Conservation (phyloP, 164 flowering plant genomes). For the Litsea cubeba region DNA sequence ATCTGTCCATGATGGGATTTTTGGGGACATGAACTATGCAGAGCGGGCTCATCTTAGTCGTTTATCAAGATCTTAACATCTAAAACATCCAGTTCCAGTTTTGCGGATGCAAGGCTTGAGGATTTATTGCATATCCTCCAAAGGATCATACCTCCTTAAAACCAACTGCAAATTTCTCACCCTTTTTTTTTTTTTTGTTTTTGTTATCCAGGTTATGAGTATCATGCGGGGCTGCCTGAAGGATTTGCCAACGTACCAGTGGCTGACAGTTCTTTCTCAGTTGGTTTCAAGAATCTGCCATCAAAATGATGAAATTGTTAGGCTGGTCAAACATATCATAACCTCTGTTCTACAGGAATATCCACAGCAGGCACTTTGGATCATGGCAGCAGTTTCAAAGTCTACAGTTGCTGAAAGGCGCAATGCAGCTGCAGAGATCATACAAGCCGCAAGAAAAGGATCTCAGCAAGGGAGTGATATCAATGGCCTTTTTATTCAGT, state of each 20-base stretch:
- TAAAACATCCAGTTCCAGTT: no score
- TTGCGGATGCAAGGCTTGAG: no score
- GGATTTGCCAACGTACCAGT: constrained; percentile 92
- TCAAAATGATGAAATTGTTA: constrained; percentile 86
- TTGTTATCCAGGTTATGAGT: constrained; percentile 58
- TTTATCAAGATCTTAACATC: neutral
- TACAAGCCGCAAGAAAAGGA: constrained; percentile 83
- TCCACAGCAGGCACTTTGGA: constrained; percentile 98
- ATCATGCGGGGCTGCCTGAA: constrained; percentile 92
- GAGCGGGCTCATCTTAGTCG: neutral
- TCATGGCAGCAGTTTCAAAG: constrained; percentile 99
- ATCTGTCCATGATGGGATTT: neutral
- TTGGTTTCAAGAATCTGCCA: constrained; percentile 98
- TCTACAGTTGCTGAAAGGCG: constrained; percentile 90
- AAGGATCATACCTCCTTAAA: neutral
- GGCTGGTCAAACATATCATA: constrained; percentile 79
- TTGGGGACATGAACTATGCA: neutral
- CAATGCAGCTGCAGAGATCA: constrained; percentile 93
- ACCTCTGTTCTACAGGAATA: constrained; percentile 79
- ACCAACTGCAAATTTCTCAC: neutral
- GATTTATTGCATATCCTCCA: neutral
- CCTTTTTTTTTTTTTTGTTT: neutral
- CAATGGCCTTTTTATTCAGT: constrained; percentile 67
- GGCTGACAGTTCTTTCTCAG: constrained; percentile 94
- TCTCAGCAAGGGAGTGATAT: constrained; percentile 48